phyloP scores from a whole-genome alignment of 139 green algal genomes.

The Ettlia oleoabundans region DNA sequence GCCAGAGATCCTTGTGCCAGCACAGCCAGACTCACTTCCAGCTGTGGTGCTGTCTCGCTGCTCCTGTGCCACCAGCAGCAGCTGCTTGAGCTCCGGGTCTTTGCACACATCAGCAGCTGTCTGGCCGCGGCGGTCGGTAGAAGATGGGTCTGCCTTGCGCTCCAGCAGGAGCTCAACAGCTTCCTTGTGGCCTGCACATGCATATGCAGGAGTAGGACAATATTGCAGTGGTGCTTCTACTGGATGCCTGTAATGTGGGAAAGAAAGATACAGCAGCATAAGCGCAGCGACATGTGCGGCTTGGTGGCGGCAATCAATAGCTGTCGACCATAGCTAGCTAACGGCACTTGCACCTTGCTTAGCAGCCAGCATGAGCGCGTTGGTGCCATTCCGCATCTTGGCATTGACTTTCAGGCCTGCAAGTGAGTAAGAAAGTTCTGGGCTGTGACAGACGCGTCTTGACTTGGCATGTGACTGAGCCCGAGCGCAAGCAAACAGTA shows the following conservation, averaged over 20 bases:
- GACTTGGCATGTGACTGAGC: no score
- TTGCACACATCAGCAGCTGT: constrained; percentile 57
- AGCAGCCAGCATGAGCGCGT: constrained; percentile 67
- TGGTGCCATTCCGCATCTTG: constrained; percentile 73
- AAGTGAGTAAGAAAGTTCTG: neutral
- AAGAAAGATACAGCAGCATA: neutral
- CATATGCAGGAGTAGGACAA: no score
- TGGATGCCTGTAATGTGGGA: no score
- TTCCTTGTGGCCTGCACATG: constrained; percentile 57
- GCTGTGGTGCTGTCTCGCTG: constrained; percentile 12
- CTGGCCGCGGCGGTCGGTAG: constrained; percentile 61
- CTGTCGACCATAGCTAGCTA: neutral
- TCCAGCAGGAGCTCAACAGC: constrained; percentile 70
- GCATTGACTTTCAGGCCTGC: constrained; percentile 69
- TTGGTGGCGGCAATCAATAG: neutral
- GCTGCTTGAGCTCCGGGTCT: constrained; percentile 25
- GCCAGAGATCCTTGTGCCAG: no score
- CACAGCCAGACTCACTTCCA: constrained; percentile 15
- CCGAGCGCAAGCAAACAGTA: no score
- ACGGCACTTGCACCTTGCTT: neutral
- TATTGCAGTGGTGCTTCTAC: no score
- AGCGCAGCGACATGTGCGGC: neutral
- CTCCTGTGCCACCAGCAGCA: constrained; percentile 24
- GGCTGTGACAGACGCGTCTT: no score
- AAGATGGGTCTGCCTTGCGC: constrained; percentile 62